These are phyloP conservation scores for Gnaphalium uliginosum DNA, from an alignment of 129 eudicot genomes.

Conservation along the genomic window DNA sequence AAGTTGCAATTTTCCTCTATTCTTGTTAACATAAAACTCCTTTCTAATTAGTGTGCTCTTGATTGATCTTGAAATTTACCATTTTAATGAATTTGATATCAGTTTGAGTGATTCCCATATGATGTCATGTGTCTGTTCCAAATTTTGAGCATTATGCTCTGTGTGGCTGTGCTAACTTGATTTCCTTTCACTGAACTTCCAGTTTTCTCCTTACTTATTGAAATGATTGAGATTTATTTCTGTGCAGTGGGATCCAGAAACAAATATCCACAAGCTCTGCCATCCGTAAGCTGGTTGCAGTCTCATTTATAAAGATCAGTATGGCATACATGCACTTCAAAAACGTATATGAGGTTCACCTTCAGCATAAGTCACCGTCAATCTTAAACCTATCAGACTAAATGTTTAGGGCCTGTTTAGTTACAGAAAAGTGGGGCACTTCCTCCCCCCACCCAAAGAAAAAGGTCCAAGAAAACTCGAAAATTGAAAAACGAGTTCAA, in stretches of 20 bases:
- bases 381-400: not conserved
- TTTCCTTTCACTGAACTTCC: conserved; percentile 1
- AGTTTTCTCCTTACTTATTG: conserved; percentile 15
- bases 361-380: not conserved
- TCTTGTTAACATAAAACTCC: not conserved
- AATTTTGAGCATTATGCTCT: not conserved
- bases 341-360: conserved; percentile 41
- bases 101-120: not conserved
- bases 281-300: conserved; percentile 63
- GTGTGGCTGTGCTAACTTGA: not conserved
- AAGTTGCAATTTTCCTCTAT: not conserved
- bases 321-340: conserved; percentile 86
- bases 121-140: not conserved
- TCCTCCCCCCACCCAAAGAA: too few species aligned
- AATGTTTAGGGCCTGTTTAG: not conserved
- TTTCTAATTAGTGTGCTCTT: not conserved
- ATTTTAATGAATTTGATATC: not conserved
- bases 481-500: too few species aligned
- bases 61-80: not conserved
- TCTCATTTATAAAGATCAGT: conserved; percentile 70
- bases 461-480: too few species aligned
- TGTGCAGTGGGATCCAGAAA: conserved; percentile 88
- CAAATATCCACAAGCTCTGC: conserved; percentile 74
- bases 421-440: too few species aligned
- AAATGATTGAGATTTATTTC: conserved; percentile 6